phyloP scores from a whole-genome alignment of 768 basidiomycete genomes.

The Boletus speciosus region DNA sequence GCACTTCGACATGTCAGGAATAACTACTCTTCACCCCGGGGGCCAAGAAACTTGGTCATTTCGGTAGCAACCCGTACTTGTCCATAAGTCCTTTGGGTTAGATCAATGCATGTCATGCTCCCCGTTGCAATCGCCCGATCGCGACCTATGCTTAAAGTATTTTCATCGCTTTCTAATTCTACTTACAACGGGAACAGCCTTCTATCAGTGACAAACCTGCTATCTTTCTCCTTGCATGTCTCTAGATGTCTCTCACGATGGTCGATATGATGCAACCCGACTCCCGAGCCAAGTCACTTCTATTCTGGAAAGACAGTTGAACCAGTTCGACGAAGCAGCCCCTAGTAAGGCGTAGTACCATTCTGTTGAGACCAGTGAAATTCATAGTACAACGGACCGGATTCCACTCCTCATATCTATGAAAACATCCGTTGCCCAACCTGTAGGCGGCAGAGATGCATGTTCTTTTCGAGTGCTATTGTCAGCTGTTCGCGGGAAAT shows the following conservation, averaged over 20 bases:
- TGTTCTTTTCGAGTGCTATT: neutral
- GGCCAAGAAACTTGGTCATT: neutral
- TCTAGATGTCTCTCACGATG: neutral
- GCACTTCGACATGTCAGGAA: neutral
- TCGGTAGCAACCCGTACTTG: neutral
- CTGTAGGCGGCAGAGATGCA: neutral
- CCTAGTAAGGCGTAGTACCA: neutral
- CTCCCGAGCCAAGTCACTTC: neutral
- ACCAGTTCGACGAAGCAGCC: constrained; percentile 2
- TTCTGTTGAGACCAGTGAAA: too few relatives aligned
- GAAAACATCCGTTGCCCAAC: neutral
- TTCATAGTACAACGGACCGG: neutral
- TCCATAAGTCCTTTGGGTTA: neutral
- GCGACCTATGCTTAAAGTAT: neutral
- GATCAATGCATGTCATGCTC: neutral
- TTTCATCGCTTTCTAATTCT: neutral
- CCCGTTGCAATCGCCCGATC: neutral
- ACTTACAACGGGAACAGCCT: neutral
- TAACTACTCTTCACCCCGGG: neutral
- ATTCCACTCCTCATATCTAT: neutral
- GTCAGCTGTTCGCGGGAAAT: neutral
- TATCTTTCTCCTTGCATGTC: neutral
- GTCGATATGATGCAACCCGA: neutral
- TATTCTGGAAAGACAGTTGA: neutral
- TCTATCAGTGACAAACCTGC: neutral